Percentiles rank a stretch among this genome's conserved stretches.
phyloP scores from a whole-genome alignment of 768 basidiomycete genomes.

The Cubamyces sp. region DNA sequence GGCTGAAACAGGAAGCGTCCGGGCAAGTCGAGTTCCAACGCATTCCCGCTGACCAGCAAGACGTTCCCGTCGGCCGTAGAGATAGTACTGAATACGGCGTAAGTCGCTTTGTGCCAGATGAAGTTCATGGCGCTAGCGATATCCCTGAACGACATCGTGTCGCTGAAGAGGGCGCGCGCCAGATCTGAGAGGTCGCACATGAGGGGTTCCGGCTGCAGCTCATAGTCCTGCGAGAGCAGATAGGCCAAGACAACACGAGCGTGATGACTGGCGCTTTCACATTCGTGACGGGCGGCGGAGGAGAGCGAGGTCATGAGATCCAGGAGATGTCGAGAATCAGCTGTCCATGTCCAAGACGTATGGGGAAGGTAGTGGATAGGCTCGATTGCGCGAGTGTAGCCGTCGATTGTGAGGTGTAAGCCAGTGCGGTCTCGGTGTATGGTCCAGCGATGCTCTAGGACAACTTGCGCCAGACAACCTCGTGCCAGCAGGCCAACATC shows the following conservation, averaged over 20 bases:
- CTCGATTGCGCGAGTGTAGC: not conserved
- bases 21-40: not conserved
- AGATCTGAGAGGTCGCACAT: not conserved
- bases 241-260: slow-evolving; percentile 14
- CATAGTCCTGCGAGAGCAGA: slow-evolving; percentile 9
- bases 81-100: slow-evolving; percentile 10
- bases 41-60: slow-evolving; percentile 17
- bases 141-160: not conserved
- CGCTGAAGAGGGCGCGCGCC: not conserved
- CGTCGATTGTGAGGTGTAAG: slow-evolving; percentile 1
- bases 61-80: slow-evolving; percentile 4
- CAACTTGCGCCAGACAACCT: not conserved
- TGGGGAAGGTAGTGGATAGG: not conserved
- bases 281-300: not conserved
- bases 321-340: not conserved
- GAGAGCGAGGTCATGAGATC: not conserved
- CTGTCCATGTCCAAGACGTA: slow-evolving; percentile 5
- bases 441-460: not conserved
- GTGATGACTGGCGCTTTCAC: not conserved
- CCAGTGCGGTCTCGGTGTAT: not conserved
- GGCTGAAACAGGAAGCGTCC: slow-evolving; percentile 14
- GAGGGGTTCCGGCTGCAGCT: slow-evolving; percentile 2
- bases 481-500: slow-evolving; percentile 3
- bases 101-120: slow-evolving; percentile 3
- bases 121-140: slow-evolving; percentile 13